These are phyloP conservation scores for Ogataea zsoltii DNA, from an alignment of 805 yeast genomes.

Conservation along the genomic window DNA sequence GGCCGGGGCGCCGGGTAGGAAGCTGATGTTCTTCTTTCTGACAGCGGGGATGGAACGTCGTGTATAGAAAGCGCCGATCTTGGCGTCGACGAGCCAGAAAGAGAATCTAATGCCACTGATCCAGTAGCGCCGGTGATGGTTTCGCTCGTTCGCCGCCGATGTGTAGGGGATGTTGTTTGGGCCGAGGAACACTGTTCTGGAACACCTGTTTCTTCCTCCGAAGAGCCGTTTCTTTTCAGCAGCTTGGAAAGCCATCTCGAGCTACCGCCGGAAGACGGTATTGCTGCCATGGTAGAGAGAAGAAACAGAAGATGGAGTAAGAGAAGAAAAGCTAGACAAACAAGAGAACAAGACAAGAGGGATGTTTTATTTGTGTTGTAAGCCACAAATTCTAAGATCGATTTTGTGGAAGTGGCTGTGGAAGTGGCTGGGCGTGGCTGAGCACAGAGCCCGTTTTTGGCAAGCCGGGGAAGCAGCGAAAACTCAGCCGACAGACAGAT, in stretches of 20 bases:
- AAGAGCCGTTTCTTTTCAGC: conserved; percentile 1
- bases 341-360: background rate
- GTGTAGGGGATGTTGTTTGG: too few species aligned
- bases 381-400: too few species aligned
- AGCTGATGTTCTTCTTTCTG: conserved; percentile 3
- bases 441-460: too few species aligned
- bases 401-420: too few species aligned
- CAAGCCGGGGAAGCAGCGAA: too few species aligned
- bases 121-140: too few species aligned
- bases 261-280: conserved; percentile 1
- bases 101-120: too few species aligned
- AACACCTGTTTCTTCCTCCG: background rate
- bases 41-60: background rate
- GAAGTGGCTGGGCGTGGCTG: too few species aligned
- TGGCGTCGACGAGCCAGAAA: background rate
- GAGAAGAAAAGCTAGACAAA: background rate
- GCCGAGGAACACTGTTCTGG: too few species aligned
- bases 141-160: too few species aligned
- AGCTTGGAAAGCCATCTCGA: conserved; percentile 5
- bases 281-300: background rate
- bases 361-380: too few species aligned
- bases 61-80: conserved; percentile 1
- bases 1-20: background rate
- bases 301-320: background rate
- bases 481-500: too few species aligned